These are phyloP conservation scores for Solanum virginianum DNA, from an alignment of 257 asterid genomes.

Conservation along the genomic window DNA sequence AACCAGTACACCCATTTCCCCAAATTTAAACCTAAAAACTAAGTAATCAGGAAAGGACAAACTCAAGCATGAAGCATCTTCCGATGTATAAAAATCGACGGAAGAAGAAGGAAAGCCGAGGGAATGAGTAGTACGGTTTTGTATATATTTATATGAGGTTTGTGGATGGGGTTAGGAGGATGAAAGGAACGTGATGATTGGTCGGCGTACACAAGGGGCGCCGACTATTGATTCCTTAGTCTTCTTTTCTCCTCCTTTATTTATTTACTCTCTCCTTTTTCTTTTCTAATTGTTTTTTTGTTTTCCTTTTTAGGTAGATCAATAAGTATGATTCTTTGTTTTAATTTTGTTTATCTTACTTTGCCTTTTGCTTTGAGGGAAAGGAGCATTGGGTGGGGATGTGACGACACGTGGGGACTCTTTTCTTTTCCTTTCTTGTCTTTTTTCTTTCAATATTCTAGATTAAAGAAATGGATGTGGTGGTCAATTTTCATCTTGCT, in stretches of 20 bases:
- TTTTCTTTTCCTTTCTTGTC: background rate
- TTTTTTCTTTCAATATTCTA: background rate
- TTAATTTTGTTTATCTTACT: background rate
- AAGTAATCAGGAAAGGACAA: background rate
- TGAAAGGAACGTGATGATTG: constrained; percentile 15
- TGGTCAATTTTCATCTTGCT: background rate
- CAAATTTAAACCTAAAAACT: background rate
- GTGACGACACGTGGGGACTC: background rate
- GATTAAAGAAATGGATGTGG: background rate
- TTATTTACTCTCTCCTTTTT: background rate
- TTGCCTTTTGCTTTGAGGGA: background rate
- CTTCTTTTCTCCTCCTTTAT: background rate
- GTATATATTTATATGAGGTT: background rate
- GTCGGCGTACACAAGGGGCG: constrained; percentile 27
- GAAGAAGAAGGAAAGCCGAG: constrained; percentile 3
- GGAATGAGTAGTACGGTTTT: background rate
- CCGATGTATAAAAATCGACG: constrained; percentile 16
- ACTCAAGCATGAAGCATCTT: background rate
- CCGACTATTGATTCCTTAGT: constrained; percentile 22
- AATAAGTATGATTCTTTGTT: background rate
- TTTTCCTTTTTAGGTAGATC: background rate
- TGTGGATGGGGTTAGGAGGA: background rate
- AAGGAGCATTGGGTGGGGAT: background rate
- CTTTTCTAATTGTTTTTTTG: background rate
- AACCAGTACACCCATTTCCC: constrained; percentile 10